Base-by-base conservation (phyloP, 148 eudicot genomes). In the Vaccinium darrowii region DNA sequence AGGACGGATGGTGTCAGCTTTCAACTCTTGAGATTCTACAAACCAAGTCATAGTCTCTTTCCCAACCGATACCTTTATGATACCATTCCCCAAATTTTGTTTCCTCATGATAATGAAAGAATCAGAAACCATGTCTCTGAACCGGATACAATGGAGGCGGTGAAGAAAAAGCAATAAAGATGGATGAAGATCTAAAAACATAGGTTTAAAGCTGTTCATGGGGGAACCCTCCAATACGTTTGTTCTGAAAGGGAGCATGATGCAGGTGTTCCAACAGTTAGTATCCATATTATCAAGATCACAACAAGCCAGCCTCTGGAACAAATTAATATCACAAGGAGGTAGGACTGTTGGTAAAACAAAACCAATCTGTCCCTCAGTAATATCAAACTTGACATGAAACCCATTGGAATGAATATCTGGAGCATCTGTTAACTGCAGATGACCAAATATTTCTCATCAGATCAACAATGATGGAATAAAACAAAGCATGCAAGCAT, bases 341-440 rank as follows among this genome's bases (percentile, higher is more conserved):
- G 98, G 91, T 63, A 94, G 84, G 65, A 87, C 76, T 50, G 99
- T 93, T 79, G 98, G 98, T 63, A 97, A 86, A 82, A 97, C 96
- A 92, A 95, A 97, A 81, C 99, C 99, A 86, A 97, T 97, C 89
- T 95, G 95, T 86, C 96, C 99, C 88, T 92, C 94, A 67, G 91
- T 88, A 81, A 91, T 91, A 87, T 97, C 98, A 90, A 97, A 97
- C 91, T 97, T 97, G 62, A 97, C 91, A 91, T 97, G 98, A 86
- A 93, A 95, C 84, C 99, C 98, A 83, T 97, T 97, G 84, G 98
- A 97, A 86, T 97, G 99, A 81, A 97, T 97, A 89, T 97, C 98
- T 8, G 99, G 99, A 86, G 99, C 98, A 95, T 97, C 98, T 74
- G 98, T 93, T 71, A 97, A 92, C 99, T 97, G 89, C 76, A 89